phyloP scores from a whole-genome alignment of 2,329 filamentous ascomycete genomes.

The Nemania sp. region DNA sequence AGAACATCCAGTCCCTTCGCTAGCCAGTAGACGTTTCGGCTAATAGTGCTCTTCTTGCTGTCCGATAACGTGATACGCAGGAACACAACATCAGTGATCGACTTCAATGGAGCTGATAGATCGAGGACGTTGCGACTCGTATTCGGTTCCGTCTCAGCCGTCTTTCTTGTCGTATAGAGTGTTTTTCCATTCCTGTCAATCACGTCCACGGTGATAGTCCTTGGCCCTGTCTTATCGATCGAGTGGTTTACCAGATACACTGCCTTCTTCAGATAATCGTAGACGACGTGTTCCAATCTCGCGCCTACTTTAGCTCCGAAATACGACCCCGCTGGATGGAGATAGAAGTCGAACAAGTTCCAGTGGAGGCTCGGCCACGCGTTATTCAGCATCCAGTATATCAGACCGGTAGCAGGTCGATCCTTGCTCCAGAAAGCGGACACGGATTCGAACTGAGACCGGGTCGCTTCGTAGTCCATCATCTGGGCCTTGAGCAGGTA shows the following conservation, averaged over 20 bases:
- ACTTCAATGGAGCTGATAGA: constrained; percentile 40
- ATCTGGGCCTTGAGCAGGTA: constrained; percentile 65
- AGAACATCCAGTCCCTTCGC: constrained; percentile 51
- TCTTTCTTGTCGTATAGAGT: constrained; percentile 43
- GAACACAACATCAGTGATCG: constrained; percentile 51
- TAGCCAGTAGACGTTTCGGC: constrained; percentile 66
- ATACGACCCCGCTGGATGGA: constrained; percentile 61
- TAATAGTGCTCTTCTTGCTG: constrained; percentile 43
- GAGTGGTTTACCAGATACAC: constrained; percentile 62
- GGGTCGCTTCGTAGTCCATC: constrained; percentile 66
- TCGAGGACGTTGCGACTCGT: constrained; percentile 45
- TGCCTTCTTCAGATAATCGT: constrained; percentile 53
- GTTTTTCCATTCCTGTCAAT: constrained; percentile 52
- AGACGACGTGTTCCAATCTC: constrained; percentile 58
- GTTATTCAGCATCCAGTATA: constrained; percentile 72
- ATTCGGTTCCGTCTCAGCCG: constrained; percentile 49
- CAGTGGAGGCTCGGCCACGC: constrained; percentile 69
- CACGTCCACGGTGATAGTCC: constrained; percentile 54
- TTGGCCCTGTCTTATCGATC: constrained; percentile 43
- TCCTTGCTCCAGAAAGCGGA: constrained; percentile 53
- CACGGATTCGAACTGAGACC: constrained; percentile 63
- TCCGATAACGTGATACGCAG: constrained; percentile 54
- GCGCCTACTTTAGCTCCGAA: constrained; percentile 61
- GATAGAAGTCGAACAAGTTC: constrained; percentile 67
- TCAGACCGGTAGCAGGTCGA: constrained; percentile 60